These are phyloP conservation scores for Suaeda aralocaspica DNA, from an alignment of 148 eudicot species.

Conservation along the genomic window DNA sequence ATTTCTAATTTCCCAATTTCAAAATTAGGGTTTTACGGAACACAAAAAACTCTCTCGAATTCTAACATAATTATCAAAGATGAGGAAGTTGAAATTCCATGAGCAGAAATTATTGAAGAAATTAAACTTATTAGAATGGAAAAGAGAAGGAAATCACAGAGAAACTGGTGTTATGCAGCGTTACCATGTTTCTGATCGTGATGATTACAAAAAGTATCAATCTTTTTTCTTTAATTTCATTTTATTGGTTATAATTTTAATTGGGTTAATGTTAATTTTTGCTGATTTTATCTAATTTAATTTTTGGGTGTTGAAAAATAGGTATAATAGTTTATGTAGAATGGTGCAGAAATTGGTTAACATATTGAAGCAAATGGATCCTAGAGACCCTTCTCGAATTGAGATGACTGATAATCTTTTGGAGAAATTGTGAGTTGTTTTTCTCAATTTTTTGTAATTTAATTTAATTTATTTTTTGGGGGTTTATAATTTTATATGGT, in stretches of 20 bases:
- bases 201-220: conserved; percentile 84
- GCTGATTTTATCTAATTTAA: too few relatives aligned
- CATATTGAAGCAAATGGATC: conserved; percentile 83
- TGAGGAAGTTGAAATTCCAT: conserved; percentile 79
- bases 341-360: conserved; percentile 80
- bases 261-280: background rate
- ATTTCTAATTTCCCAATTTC: background rate
- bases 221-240: conserved; percentile 6
- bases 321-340: conserved; percentile 66
- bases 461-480: background rate
- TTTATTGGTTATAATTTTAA: background rate
- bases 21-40: background rate
- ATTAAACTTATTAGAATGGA: conserved; percentile 70
- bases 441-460: background rate
- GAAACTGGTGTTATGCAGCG: conserved; percentile 74
- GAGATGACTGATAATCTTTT: conserved; percentile 80
- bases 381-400: conserved; percentile 71
- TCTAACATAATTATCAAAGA: conserved; percentile 12
- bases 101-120: conserved; percentile 79
- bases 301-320: conserved; percentile 20
- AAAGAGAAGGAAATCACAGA: conserved; percentile 87
- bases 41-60: background rate
- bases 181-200: conserved; percentile 74
- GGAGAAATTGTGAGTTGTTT: conserved; percentile 74
- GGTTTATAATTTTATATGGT: background rate